Evolutionary conservation across 805 yeast genomes (phyloP), one percentile per base, ranked within the genome.

Genomic region (Wickerhamiella sergipiensis): DNA sequence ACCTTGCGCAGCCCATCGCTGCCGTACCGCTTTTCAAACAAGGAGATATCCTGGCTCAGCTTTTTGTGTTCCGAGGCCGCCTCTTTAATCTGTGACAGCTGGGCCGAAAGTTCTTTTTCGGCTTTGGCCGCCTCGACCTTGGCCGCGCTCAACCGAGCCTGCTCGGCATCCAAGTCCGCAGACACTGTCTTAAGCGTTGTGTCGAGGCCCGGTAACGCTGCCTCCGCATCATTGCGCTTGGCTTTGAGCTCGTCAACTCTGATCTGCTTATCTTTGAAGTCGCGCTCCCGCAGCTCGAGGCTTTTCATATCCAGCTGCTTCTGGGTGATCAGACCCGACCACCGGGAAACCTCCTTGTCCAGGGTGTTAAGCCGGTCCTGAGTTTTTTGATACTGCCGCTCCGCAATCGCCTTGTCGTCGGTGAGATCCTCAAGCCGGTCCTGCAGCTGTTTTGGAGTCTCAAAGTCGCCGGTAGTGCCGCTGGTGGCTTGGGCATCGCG

Each of bases 361-460:
- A 23, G 19, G 18, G 42, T 9, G 23, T 21, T 39, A 5, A 24
- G 18, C 43, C 15, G 8, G 21, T 49, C 49, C 10, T 24, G 18
- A 1, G 39, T 15, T 6, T 38, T 33, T 10, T 43, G n/a, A 7
- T 45, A 39, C 8, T 40, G 39, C 12, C 39, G 31, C 36, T 50
- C 52, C 13, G 58, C 52, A 22, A 33, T 47, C 5, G 36, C 29
- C 17, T 49, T 46, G 13, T 53, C 50, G 3, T 21, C 17, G 10
- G 31, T 42, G 10, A 53, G 47, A 1, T 10, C 26, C 9, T 40
- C 43, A 49, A 51, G 53, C 54, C 64, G 43, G 60, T 43, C 46
- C 24, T 50, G 54, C 15, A 52, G 43, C 17, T 50, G 49, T 29
- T 50, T 49, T 3, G 52, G 52, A 2, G 46, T 26, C 13, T 40